Evolutionary conservation across 2,329 filamentous ascomycete genomes (phyloP).

Genomic region (Fusarium sp.): DNA sequence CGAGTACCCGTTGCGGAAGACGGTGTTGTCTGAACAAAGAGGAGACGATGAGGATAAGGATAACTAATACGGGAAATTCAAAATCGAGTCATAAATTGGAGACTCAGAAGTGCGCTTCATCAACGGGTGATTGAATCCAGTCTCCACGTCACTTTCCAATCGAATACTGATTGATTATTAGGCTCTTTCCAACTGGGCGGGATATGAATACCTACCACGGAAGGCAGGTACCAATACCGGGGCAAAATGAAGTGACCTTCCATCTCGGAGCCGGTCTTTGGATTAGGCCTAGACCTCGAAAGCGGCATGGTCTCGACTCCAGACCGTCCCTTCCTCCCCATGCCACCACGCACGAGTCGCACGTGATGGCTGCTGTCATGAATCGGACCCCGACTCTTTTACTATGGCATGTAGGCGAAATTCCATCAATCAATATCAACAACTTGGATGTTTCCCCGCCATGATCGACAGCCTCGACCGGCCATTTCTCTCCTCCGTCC

Average conservation of each 20-base stretch:
- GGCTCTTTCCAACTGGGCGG: neutral
- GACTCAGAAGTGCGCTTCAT: neutral
- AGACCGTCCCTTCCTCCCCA: conserved; percentile 4
- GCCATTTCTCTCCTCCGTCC: conserved; percentile 3
- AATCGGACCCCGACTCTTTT: neutral
- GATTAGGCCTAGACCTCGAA: conserved; percentile 10
- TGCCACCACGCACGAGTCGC: too few relatives aligned
- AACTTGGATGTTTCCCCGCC: neutral
- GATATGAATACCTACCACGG: conserved; percentile 8
- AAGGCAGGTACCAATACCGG: conserved; percentile 31
- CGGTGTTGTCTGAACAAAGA: neutral
- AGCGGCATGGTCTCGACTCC: conserved; percentile 12
- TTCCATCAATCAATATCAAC: conserved; percentile 13
- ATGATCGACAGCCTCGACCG: conserved; percentile 35
- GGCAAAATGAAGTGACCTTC: neutral
- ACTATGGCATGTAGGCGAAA: neutral
- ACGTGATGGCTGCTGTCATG: too few relatives aligned
- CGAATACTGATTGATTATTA: neutral
- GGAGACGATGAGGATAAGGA: neutral
- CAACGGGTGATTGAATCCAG: neutral
- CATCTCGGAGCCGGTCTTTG: conserved; percentile 6
- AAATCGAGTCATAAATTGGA: neutral
- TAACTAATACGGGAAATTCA: neutral
- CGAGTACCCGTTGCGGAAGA: neutral
- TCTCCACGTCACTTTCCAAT: neutral